Base-by-base conservation (phyloP, 2,329 filamentous ascomycete species). In the Cordyceps fumosorosea region DNA sequence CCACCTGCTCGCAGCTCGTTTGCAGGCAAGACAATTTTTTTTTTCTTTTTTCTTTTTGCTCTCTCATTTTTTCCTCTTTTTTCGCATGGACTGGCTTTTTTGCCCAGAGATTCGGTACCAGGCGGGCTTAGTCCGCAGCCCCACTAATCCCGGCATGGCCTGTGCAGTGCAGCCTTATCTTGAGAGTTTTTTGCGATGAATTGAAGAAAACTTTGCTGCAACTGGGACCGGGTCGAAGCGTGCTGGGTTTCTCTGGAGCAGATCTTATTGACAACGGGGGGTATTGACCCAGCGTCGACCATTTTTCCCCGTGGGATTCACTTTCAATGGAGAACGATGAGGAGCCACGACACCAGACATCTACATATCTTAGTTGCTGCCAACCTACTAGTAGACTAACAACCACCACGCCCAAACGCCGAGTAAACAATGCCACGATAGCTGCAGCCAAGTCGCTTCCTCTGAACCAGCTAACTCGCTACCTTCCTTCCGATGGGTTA, bases 131-230 rank as follows among this genome's bases (percentile, higher is more conserved):
- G 34, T 10, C 34, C 3, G 34, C 26, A 3, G 32, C 22, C 47
- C 56, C 56, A 59, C 56, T 37, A 10, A 37, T 37, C 56, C 26
- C 40, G 8, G 50, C 56, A 22, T 59, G 56, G 56, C 56, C 56
- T 59, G 56, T 59, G 56, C 56, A 59, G 56, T 52, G 47, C 47
- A 52, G 56, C 56, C 47, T 52, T 59, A 59, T 59, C 56, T 50
- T 12, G 54, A 47, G 10, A 56, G 0, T 56, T 47, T 56, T 18
- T 24, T 48, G 29, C 29, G n/a, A 57, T 48, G 44, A 52, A 52
- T 59, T 44, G 47, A 29, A 29, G 45, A 58, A 58, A 58, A 58
- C 29, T 58, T 34, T 51, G 45, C 22, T 16, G 24, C 11, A 16
- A 32, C 18, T 20, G 29, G 5, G 11, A 56, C 29, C 18, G 18